These are phyloP conservation scores for Aureobasidium sp. DNA, from an alignment of 2,329 filamentous ascomycete genomes.

Conservation along the genomic window DNA sequence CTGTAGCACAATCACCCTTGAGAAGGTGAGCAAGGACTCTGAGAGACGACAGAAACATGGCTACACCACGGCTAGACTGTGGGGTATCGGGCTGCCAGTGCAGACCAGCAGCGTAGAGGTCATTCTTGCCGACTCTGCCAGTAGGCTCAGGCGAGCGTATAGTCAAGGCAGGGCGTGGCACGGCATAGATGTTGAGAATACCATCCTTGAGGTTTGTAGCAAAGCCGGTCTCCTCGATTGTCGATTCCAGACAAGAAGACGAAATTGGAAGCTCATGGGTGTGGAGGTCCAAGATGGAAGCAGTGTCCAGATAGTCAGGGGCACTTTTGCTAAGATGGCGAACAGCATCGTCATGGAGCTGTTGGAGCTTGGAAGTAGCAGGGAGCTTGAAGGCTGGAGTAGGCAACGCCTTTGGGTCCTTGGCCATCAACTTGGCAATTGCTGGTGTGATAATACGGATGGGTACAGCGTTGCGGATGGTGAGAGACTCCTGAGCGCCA, in stretches of 20 bases:
- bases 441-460: constrained; percentile 24
- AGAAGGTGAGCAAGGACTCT: constrained; percentile 22
- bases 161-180: constrained; percentile 15
- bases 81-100: constrained; percentile 22
- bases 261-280: constrained; percentile 24
- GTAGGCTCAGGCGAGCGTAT: neutral
- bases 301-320: constrained; percentile 10
- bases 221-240: constrained; percentile 17
- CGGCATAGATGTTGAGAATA: constrained; percentile 22
- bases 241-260: constrained; percentile 15
- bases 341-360: constrained; percentile 20
- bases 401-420: constrained; percentile 11
- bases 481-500: neutral
- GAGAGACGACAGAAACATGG: constrained; percentile 28
- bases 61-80: constrained; percentile 26
- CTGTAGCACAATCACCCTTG: constrained; percentile 21
- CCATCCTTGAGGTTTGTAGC: constrained; percentile 17
- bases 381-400: constrained; percentile 16
- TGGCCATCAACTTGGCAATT: constrained; percentile 13
- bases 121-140: constrained; percentile 16
- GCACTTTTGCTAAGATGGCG: constrained; percentile 18
- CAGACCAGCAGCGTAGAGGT: constrained; percentile 19
- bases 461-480: constrained; percentile 11
- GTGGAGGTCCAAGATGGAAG: constrained; percentile 21
- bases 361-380: constrained; percentile 15